A percentile compares a stretch with the other conserved stretches of the same genome.
Evolutionary conservation across 2,329 filamentous ascomycete species (phyloP).

Genomic region (Cryphonectria nitschkei): DNA sequence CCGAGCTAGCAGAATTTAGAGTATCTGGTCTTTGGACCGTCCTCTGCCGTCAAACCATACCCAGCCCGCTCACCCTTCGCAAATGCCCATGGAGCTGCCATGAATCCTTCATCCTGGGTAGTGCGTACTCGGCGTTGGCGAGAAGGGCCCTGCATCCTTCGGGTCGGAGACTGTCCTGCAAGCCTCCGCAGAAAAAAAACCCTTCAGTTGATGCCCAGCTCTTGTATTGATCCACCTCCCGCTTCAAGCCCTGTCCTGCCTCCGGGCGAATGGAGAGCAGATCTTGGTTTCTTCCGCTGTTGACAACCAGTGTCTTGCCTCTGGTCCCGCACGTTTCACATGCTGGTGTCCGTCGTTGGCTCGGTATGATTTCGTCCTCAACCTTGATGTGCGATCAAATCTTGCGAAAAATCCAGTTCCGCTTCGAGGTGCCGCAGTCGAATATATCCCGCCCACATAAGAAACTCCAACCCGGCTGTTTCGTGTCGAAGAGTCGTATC

Average conservation of each 20-base stretch:
- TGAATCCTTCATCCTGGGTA: not conserved
- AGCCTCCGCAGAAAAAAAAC: constrained; percentile 19
- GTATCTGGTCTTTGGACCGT: not conserved
- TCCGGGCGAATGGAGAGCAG: constrained; percentile 29
- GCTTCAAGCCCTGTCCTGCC: constrained; percentile 34
- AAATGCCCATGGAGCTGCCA: not conserved
- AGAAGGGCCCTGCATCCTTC: constrained; percentile 31
- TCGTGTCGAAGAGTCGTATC: constrained; percentile 29
- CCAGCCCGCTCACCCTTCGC: not conserved
- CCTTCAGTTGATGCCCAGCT: constrained; percentile 35
- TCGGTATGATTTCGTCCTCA: constrained; percentile 38
- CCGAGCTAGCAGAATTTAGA: constrained; percentile 25
- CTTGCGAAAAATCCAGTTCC: constrained; percentile 32
- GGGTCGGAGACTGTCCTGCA: constrained; percentile 40
- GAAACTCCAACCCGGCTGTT: constrained; percentile 20
- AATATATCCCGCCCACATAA: constrained; percentile 30
- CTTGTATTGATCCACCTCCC: constrained; percentile 34
- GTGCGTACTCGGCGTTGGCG: constrained; percentile 13
- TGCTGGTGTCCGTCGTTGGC: constrained; percentile 39
- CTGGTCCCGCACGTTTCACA: constrained; percentile 42
- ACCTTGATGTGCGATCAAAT: constrained; percentile 25
- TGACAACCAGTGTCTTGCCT: constrained; percentile 49
- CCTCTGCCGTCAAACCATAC: not conserved
- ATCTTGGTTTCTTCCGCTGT: constrained; percentile 38
- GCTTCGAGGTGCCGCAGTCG: constrained; percentile 26